Conservation (phyloP, 2,329 filamentous ascomycete genomes). For the Aphanoascus verrucosus region DNA sequence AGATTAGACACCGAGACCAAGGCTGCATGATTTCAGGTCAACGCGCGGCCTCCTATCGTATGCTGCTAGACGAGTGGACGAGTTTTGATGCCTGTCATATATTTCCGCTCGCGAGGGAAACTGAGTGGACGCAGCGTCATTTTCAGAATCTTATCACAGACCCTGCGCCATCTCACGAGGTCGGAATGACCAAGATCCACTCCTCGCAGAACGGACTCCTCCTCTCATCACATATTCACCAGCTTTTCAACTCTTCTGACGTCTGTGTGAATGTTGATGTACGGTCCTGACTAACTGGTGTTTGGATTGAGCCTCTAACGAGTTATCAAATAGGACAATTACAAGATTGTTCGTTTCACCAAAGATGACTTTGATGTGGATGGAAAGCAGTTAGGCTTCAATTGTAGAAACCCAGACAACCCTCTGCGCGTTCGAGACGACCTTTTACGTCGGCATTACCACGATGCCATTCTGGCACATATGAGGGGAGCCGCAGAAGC, state of each 20-base stretch:
- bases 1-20: no score
- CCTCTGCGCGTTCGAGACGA: constrained; percentile 14
- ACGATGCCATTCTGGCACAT: constrained; percentile 16
- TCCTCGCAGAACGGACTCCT: constrained; percentile 24
- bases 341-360: constrained; percentile 21
- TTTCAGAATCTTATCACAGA: not conserved
- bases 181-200: constrained; percentile 17
- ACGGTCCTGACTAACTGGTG: not conserved
- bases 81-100: constrained; percentile 20
- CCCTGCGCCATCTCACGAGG: constrained; percentile 3
- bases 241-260: constrained; percentile 18
- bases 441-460: constrained; percentile 19
- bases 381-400: constrained; percentile 4
- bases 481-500: constrained; percentile 16
- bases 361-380: constrained; percentile 13
- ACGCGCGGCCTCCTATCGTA: no score
- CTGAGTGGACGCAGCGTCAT: constrained; percentile 12
- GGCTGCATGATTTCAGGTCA: no score
- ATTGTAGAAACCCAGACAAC: not conserved
- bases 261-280: constrained; percentile 23
- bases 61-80: no score
- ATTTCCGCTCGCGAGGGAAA: constrained; percentile 20
- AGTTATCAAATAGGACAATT: constrained; percentile 15
- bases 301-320: not conserved
- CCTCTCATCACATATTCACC: constrained; percentile 16